phyloP scores from a whole-genome alignment of 2,329 filamentous ascomycete species.

The Botrytis fragariae region DNA sequence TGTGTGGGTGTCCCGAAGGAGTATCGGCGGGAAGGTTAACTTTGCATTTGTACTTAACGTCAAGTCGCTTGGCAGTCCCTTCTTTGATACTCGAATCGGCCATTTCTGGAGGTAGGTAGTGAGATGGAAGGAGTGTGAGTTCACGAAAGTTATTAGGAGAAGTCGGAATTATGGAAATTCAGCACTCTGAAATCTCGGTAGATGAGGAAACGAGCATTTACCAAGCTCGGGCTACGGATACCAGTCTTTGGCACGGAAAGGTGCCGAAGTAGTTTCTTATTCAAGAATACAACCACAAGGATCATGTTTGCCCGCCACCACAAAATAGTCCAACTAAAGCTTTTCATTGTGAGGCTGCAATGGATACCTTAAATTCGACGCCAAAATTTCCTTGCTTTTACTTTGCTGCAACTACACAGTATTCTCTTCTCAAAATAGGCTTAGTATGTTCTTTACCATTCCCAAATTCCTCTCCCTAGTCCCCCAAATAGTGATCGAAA shows the following conservation, averaged over 20 bases:
- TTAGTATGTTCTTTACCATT: not conserved
- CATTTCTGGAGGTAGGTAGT: not conserved
- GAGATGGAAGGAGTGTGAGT: not conserved
- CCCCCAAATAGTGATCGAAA: not conserved
- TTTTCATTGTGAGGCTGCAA: not conserved
- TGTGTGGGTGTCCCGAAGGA: not conserved
- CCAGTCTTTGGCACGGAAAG: not conserved
- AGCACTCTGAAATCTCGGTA: not conserved
- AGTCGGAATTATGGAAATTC: not conserved
- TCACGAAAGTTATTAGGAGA: not conserved
- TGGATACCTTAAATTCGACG: too few relatives aligned
- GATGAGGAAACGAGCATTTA: not conserved
- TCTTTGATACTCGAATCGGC: not conserved
- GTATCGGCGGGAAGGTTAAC: not conserved
- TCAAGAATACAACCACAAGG: not conserved
- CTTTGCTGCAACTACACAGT: not conserved
- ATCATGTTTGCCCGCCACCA: not conserved
- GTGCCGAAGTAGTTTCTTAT: not conserved
- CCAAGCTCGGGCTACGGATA: not conserved
- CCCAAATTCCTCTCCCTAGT: too few relatives aligned
- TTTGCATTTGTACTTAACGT: not conserved
- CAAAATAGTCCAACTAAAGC: not conserved
- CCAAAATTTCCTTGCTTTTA: too few relatives aligned
- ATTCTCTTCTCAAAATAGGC: not conserved
- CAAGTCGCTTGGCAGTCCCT: not conserved